These are phyloP conservation scores for Musa acuminata DNA, from an alignment of 176 grass and related monocot species.

Conservation along the genomic window DNA sequence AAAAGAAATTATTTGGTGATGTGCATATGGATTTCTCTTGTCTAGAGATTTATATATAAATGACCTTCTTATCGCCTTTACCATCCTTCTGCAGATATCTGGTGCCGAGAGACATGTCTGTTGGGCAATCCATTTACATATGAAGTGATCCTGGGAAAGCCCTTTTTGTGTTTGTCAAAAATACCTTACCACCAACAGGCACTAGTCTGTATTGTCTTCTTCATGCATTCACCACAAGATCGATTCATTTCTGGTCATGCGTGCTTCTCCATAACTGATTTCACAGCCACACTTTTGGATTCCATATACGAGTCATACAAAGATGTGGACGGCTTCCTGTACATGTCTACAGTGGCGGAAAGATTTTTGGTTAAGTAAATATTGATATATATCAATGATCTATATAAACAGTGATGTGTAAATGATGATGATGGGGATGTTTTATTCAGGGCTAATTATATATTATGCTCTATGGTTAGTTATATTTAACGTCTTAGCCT, in stretches of 20 bases:
- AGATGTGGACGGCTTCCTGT: slow-evolving; percentile 68
- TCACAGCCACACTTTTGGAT: slow-evolving; percentile 41
- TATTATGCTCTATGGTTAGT: too few species aligned
- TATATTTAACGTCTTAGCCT: too few species aligned
- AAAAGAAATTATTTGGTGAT: not conserved
- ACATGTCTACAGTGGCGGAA: slow-evolving; percentile 80
- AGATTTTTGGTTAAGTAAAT: slow-evolving; percentile 53
- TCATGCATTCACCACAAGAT: not conserved
- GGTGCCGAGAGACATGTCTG: slow-evolving; percentile 38
- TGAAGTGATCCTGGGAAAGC: slow-evolving; percentile 45
- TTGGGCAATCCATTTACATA: slow-evolving; percentile 70
- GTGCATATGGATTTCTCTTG: not conserved
- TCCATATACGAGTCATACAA: slow-evolving; percentile 52
- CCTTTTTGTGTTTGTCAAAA: slow-evolving; percentile 67
- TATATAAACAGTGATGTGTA: too few species aligned
- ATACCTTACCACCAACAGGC: slow-evolving; percentile 75
- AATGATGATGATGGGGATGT: too few species aligned
- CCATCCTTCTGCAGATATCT: slow-evolving; percentile 19
- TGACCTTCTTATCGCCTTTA: not conserved
- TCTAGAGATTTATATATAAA: not conserved
- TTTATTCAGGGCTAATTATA: too few species aligned
- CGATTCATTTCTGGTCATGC: not conserved
- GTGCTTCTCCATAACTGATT: slow-evolving; percentile 1
- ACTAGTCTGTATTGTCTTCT: not conserved
- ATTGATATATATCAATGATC: too few species aligned